Base-by-base conservation (phyloP, 2,329 filamentous ascomycete species). In the Penicillium sp. region DNA sequence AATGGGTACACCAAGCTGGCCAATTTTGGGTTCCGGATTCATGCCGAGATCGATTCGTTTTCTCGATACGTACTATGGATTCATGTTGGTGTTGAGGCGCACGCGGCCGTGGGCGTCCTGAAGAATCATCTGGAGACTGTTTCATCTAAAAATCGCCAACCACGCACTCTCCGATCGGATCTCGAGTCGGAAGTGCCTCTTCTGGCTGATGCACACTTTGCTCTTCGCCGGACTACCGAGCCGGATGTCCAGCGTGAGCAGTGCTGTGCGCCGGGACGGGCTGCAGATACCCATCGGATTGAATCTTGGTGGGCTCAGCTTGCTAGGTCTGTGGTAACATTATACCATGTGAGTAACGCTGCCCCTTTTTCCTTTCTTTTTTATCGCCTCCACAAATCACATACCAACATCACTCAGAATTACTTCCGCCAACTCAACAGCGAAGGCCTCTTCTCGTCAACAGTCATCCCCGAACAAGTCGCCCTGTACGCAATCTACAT, bases 31-130 rank as follows among this genome's bases (percentile, higher is more conserved):
- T 54, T 63, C 41, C 49, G 61, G 14, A 57, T 63, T 12, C 59
- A 62, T 55, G 54, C 47, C 1, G 51, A 50, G 16, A 60, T 61
- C 36, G 54, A 61, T 55, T 37, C 45, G 0, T 61, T 60, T 36
- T 60, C 51, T 11, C 40, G 47, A 25, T 61, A 59, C 40, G 55
- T 63, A n/a, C 50, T 57, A 3, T 61, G 49, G 60, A 44, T 57
- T 9, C 55, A 57, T 46, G 18, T 54, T 49, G 49, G 56, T 0
- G 49, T 60, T 2, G 46, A 45, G 13, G 40, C 47, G 18, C 41
- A 47, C 36, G 54, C 41, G 6, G 45, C 50, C 3, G 41, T 60
- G 7, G 54, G 49, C n/a, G 53, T 63, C 10, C 41, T 58, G n/a
- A 49, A 45, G 13, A 45, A 61, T 13, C 60, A 54, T 28, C 30